Conservation (phyloP, 257 asterid species). For the Fraxinus cuspidata region DNA sequence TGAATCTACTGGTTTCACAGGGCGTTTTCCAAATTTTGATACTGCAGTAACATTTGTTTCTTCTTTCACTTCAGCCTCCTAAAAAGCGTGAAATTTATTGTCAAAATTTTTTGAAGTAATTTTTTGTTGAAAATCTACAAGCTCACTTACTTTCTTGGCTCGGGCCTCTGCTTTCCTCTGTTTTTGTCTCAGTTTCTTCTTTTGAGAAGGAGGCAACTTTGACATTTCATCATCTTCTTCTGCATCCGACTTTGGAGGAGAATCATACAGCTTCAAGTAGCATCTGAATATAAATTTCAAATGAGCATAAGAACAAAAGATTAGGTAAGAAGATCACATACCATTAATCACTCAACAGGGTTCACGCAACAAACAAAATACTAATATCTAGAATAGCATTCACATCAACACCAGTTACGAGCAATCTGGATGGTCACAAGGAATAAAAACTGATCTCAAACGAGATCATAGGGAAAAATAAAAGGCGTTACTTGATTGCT, state of each 20-base stretch:
- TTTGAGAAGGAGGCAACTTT: slow-evolving; percentile 84
- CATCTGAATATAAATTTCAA: slow-evolving; percentile 57
- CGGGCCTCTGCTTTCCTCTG: slow-evolving; percentile 97
- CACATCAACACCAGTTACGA: neutral
- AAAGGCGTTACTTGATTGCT: slow-evolving; percentile 63
- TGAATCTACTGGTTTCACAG: slow-evolving; percentile 75
- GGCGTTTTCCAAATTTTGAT: slow-evolving; percentile 83
- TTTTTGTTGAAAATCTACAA: slow-evolving; percentile 21
- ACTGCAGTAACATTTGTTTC: slow-evolving; percentile 63
- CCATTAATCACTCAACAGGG: slow-evolving; percentile 6
- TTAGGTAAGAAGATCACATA: slow-evolving; percentile 9
- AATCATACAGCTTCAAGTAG: slow-evolving; percentile 84
- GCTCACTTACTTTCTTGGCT: slow-evolving; percentile 76
- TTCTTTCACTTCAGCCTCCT: slow-evolving; percentile 95
- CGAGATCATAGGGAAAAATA: slow-evolving; percentile 13
- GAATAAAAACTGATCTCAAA: slow-evolving; percentile 8
- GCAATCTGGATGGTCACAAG: neutral
- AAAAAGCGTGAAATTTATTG: slow-evolving; percentile 29
- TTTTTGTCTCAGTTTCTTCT: slow-evolving; percentile 90
- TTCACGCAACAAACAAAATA: neutral
- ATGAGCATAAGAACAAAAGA: slow-evolving; percentile 15
- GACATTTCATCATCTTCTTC: slow-evolving; percentile 91
- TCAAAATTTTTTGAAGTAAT: slow-evolving; percentile 12
- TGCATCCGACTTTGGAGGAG: slow-evolving; percentile 76
- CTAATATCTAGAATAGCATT: neutral